Evolutionary conservation across 257 asterid species (phyloP).

Genomic region (Penstemon barbatus): DNA sequence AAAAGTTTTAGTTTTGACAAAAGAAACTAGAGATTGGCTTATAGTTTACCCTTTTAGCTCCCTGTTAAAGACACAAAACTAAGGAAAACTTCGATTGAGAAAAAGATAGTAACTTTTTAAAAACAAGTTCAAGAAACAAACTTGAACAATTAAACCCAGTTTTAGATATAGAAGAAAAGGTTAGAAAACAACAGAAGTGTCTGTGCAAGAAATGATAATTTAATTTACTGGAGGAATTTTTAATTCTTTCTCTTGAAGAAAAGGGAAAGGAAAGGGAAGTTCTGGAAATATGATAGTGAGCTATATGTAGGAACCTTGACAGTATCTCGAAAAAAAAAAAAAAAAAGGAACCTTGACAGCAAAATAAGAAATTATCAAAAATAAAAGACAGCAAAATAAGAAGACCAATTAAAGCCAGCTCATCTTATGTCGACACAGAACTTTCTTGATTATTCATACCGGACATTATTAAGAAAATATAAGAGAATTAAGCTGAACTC

Average conservation of each 20-base stretch:
- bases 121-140: constrained; percentile 14
- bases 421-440: constrained; percentile 16
- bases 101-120: constrained; percentile 13
- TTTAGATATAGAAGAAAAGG: not conserved
- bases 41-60: constrained; percentile 9
- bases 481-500: not conserved
- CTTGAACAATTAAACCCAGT: constrained; percentile 8
- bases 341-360: no score
- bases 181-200: not conserved
- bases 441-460: constrained; percentile 16
- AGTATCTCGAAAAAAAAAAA: not conserved
- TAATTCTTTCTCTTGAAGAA: constrained; percentile 5
- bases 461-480: not conserved
- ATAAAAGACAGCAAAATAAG: not conserved
- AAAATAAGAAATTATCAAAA: no score
- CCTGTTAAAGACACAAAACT: constrained; percentile 12
- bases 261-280: constrained; percentile 1
- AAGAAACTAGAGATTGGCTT: not conserved
- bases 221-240: not conserved
- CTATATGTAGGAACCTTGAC: constrained; percentile 13
- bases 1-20: not conserved
- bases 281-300: constrained; percentile 24
- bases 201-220: not conserved
- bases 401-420: constrained; percentile 5
- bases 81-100: constrained; percentile 5